phyloP scores from a whole-genome alignment of 495 filamentous ascomycete genomes.

The Aspergillus wentii region DNA sequence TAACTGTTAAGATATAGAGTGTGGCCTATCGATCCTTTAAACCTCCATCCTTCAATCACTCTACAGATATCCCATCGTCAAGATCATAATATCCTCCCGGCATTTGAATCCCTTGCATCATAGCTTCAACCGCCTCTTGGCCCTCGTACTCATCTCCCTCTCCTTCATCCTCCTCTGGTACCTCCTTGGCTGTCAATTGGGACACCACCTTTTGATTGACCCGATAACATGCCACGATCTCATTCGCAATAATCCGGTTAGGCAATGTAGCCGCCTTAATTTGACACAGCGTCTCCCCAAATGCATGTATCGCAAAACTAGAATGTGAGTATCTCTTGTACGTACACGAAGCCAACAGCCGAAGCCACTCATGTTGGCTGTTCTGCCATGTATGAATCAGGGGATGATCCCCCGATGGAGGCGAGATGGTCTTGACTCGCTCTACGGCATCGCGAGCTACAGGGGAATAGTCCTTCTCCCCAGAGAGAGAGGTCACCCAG shows the following conservation, averaged over 20 bases:
- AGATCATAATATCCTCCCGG: constrained; percentile 15
- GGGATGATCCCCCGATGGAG: constrained; percentile 34
- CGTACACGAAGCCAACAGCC: constrained; percentile 56
- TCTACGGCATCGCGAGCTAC: constrained; percentile 19
- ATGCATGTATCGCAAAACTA: constrained; percentile 58
- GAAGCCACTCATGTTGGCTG: constrained; percentile 30
- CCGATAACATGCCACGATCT: constrained; percentile 25
- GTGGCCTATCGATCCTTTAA: too few species aligned
- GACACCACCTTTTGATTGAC: constrained; percentile 29
- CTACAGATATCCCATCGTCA: constrained; percentile 19
- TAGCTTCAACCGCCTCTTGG: constrained; percentile 28
- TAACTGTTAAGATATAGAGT: too few species aligned
- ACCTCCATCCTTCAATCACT: constrained; percentile 5
- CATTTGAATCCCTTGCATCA: constrained; percentile 13
- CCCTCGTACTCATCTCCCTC: constrained; percentile 26
- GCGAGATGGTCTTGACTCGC: constrained; percentile 11
- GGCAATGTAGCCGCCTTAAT: constrained; percentile 50
- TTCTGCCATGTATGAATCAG: constrained; percentile 39
- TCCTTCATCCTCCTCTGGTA: constrained; percentile 5
- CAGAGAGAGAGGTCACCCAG: constrained; percentile 1
- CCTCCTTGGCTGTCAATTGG: constrained; percentile 17
- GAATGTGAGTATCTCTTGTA: constrained; percentile 42
- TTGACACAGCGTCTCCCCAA: constrained; percentile 55
- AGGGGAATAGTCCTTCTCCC: constrained; percentile 13
- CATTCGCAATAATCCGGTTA: constrained; percentile 21